Evolutionary conservation across 73 alveolate genomes (phyloP).

Genomic region (Paramecium tetraurelia): DNA sequence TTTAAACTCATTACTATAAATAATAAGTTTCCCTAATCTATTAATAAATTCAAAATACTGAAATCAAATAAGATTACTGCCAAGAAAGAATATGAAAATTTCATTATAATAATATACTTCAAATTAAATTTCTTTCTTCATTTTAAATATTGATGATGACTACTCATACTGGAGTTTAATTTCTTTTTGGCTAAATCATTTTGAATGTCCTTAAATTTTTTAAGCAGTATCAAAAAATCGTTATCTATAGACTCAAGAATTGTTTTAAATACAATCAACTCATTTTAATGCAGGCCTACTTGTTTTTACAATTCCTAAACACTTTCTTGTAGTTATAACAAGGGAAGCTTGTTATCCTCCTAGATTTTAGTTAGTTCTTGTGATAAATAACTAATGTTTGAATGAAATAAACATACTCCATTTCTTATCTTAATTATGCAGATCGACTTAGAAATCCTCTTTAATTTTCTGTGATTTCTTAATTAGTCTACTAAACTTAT

Average conservation of each 20-base stretch:
- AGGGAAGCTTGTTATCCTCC: background rate
- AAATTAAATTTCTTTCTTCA: background rate
- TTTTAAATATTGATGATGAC: background rate
- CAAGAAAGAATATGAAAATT: background rate
- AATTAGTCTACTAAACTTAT: background rate
- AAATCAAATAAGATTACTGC: background rate
- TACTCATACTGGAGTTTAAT: background rate
- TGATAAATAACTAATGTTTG: background rate
- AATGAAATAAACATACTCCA: background rate
- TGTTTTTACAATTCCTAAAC: background rate
- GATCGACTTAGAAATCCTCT: background rate
- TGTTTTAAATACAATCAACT: background rate
- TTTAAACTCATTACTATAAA: background rate
- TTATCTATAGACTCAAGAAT: background rate
- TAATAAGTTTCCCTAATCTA: background rate
- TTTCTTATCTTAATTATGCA: background rate
- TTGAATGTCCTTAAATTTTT: background rate
- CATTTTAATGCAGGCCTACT: background rate
- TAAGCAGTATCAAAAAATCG: background rate
- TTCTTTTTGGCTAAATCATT: background rate
- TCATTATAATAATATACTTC: background rate
- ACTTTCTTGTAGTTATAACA: background rate
- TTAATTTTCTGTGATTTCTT: background rate
- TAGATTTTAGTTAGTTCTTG: background rate
- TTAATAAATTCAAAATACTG: background rate